A percentile compares a stretch with the other conserved stretches of the same genome.
Conservation (phyloP, 306 rosid genomes). For the Boehmeria nivea region DNA sequence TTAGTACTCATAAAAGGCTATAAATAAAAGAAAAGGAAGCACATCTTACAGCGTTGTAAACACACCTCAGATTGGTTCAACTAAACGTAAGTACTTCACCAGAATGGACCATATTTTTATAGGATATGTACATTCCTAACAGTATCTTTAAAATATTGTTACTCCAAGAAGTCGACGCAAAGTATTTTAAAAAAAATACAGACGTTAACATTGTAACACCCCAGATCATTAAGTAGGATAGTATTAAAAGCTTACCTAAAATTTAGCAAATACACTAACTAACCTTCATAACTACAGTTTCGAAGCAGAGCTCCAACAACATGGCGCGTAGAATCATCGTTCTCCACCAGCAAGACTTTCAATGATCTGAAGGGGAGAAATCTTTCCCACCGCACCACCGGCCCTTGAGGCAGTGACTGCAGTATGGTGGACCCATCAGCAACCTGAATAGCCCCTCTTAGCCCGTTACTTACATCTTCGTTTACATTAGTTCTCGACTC, state of each 20-base stretch:
- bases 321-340: constrained; percentile 61
- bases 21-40: too few species aligned
- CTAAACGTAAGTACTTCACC: too few species aligned
- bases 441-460: constrained; percentile 32
- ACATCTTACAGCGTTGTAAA: too few species aligned
- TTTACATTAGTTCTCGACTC: constrained; percentile 25
- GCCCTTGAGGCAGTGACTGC: constrained; percentile 37
- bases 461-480: constrained; percentile 32
- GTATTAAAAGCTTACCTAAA: not conserved
- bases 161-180: too few species aligned
- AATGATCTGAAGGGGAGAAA: constrained; percentile 53
- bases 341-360: constrained; percentile 59
- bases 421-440: constrained; percentile 38
- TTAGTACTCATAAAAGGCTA: too few species aligned
- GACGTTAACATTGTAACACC: too few species aligned
- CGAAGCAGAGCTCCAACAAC: constrained; percentile 54
- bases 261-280: constrained; percentile 9
- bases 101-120: too few species aligned
- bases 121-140: too few species aligned
- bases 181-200: too few species aligned
- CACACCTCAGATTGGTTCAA: too few species aligned
- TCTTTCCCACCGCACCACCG: constrained; percentile 42
- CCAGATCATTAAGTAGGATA: not conserved
- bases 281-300: constrained; percentile 64
- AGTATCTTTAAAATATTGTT: too few species aligned